These are phyloP conservation scores for Aspergillus ostianus DNA, from an alignment of 495 filamentous ascomycete genomes.

Conservation along the genomic window DNA sequence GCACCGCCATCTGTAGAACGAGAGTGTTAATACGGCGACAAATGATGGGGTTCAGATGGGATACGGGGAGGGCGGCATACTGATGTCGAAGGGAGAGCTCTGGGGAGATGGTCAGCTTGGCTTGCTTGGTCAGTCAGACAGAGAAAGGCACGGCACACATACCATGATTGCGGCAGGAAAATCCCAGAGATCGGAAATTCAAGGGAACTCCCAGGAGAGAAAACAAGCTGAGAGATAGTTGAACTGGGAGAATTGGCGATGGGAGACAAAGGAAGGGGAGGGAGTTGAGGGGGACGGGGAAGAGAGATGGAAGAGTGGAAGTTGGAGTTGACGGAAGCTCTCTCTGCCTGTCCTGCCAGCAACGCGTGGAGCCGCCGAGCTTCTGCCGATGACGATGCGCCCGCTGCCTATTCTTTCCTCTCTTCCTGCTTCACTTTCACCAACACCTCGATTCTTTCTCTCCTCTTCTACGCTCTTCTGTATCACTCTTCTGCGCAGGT, in stretches of 20 bases:
- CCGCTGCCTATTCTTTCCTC: slow-evolving; percentile 35
- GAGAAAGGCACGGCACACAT: slow-evolving; percentile 15
- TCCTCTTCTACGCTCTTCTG: slow-evolving; percentile 3
- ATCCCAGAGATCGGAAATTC: slow-evolving; percentile 7
- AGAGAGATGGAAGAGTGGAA: slow-evolving; percentile 17
- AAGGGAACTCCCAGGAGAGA: neutral
- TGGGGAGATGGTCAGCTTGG: slow-evolving; percentile 43
- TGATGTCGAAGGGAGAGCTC: slow-evolving; percentile 86
- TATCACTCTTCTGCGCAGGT: neutral
- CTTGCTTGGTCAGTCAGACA: slow-evolving; percentile 6
- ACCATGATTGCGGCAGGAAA: slow-evolving; percentile 19
- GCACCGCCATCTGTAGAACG: slow-evolving; percentile 77
- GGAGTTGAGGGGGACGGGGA: slow-evolving; percentile 18
- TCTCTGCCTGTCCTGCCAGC: slow-evolving; percentile 16
- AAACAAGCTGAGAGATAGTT: neutral
- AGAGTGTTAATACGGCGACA: slow-evolving; percentile 27
- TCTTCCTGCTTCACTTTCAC: neutral
- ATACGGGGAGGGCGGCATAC: slow-evolving; percentile 47
- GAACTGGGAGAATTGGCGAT: slow-evolving; percentile 1
- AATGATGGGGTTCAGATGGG: slow-evolving; percentile 6
- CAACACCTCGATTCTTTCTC: slow-evolving; percentile 2
- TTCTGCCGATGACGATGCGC: slow-evolving; percentile 46
- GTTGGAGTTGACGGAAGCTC: slow-evolving; percentile 30
- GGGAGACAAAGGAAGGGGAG: slow-evolving; percentile 11
- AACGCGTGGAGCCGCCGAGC: slow-evolving; percentile 23